Percentiles rank a stretch among this genome's conserved stretches.
Conservation (phyloP, 2,329 filamentous ascomycete species). For the Trichophyton benhamiae region DNA sequence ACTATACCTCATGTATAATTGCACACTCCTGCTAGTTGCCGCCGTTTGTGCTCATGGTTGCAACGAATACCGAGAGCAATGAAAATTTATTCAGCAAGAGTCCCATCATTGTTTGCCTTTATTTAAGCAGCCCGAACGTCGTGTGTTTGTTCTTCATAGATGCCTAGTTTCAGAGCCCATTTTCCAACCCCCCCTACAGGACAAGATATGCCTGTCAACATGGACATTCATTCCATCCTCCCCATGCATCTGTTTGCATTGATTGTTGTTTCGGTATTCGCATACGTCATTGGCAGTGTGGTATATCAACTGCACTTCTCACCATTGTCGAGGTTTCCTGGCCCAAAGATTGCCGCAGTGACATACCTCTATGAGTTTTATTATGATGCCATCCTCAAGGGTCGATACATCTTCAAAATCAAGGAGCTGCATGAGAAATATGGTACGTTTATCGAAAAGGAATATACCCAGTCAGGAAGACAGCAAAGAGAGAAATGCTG, state of each 20-base stretch:
- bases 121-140: neutral
- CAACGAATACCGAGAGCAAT: neutral
- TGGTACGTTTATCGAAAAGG: constrained; percentile 13
- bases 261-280: neutral
- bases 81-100: neutral
- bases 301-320: constrained; percentile 18
- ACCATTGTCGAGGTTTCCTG: constrained; percentile 19
- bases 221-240: neutral
- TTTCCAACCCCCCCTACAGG: too few species aligned
- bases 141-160: neutral
- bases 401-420: constrained; percentile 21
- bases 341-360: constrained; percentile 18
- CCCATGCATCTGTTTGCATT: neutral
- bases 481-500: neutral
- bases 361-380: constrained; percentile 21
- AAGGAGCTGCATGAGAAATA: constrained; percentile 23
- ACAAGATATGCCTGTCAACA: neutral
- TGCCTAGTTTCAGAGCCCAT: neutral
- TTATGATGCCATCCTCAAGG: constrained; percentile 18
- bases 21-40: neutral
- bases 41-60: neutral
- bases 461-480: neutral
- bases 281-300: neutral
- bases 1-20: neutral
- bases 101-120: neutral